A percentile compares a stretch with the other conserved stretches of the same genome.
Evolutionary conservation across 2,329 filamentous ascomycete genomes (phyloP).

Genomic region (Zalaria obscura): DNA sequence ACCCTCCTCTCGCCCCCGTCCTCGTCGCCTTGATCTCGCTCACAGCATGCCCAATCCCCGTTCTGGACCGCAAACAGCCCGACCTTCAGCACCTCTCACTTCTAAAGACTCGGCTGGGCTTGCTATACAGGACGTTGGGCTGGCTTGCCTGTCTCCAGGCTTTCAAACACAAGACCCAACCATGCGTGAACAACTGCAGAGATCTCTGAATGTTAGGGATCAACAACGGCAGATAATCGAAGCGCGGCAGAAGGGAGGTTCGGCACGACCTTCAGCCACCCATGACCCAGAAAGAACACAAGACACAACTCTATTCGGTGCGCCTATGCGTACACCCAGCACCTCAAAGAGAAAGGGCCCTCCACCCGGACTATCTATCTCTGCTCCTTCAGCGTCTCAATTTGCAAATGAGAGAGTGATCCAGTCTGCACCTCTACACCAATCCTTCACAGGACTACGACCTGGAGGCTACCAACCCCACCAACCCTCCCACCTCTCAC

Average conservation of each 20-base stretch:
- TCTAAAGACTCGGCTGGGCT: constrained; percentile 58
- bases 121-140: constrained; percentile 79
- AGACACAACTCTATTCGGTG: constrained; percentile 28
- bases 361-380: constrained; percentile 82
- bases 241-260: constrained; percentile 69
- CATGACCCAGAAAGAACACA: constrained; percentile 37
- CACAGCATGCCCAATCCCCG: constrained; percentile 28
- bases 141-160: constrained; percentile 87
- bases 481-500: constrained; percentile 68
- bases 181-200: constrained; percentile 89
- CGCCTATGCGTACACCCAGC: constrained; percentile 51
- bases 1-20: constrained; percentile 57
- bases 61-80: constrained; percentile 24
- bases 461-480: constrained; percentile 46
- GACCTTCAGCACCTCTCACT: constrained; percentile 59
- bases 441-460: constrained; percentile 87
- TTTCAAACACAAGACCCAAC: constrained; percentile 94
- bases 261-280: neutral
- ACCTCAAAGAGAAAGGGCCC: constrained; percentile 61
- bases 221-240: constrained; percentile 94
- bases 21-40: constrained; percentile 64
- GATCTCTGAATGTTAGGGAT: constrained; percentile 84
- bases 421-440: constrained; percentile 86
- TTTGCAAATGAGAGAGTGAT: constrained; percentile 93
- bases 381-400: constrained; percentile 81